phyloP scores from a whole-genome alignment of 1,284 basidiomycete genomes.

The Ustilago nuda region DNA sequence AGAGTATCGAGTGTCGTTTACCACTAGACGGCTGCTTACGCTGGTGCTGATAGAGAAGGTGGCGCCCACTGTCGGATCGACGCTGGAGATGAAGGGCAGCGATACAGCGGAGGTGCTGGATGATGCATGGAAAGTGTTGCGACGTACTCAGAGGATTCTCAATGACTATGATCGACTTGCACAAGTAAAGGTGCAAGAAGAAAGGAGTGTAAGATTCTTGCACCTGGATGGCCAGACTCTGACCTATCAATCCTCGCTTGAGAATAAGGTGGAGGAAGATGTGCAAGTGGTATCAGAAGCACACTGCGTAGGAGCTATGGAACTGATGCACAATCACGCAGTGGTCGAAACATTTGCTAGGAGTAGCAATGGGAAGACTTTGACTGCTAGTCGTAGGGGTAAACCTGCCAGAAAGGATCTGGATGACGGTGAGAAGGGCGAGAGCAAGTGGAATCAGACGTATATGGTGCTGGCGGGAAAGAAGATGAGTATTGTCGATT shows the following conservation, averaged over 20 bases:
- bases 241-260: slow-evolving; percentile 35
- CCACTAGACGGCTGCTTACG: slow-evolving; percentile 37
- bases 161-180: slow-evolving; percentile 39
- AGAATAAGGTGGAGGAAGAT: slow-evolving; percentile 30
- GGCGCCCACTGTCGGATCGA: slow-evolving; percentile 2
- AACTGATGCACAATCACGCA: slow-evolving; percentile 36
- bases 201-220: slow-evolving; percentile 23
- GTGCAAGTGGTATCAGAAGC: slow-evolving; percentile 35
- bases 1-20: slow-evolving; percentile 30
- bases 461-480: slow-evolving; percentile 49
- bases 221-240: slow-evolving; percentile 40
- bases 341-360: slow-evolving; percentile 51
- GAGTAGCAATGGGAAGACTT: slow-evolving; percentile 47
- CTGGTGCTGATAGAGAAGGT: slow-evolving; percentile 35
- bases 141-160: slow-evolving; percentile 39
- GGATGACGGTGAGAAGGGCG: neutral
- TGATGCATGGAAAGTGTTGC: slow-evolving; percentile 41
- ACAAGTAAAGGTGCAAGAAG: slow-evolving; percentile 2
- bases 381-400: slow-evolving; percentile 34
- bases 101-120: slow-evolving; percentile 12
- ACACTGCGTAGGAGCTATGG: slow-evolving; percentile 41
- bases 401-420: neutral
- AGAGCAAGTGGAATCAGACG: slow-evolving; percentile 26
- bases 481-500: slow-evolving; percentile 52
- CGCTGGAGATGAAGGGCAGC: neutral